These are phyloP conservation scores for Trichocladium uniseriatum DNA, from an alignment of 495 filamentous ascomycete genomes.

Conservation along the genomic window DNA sequence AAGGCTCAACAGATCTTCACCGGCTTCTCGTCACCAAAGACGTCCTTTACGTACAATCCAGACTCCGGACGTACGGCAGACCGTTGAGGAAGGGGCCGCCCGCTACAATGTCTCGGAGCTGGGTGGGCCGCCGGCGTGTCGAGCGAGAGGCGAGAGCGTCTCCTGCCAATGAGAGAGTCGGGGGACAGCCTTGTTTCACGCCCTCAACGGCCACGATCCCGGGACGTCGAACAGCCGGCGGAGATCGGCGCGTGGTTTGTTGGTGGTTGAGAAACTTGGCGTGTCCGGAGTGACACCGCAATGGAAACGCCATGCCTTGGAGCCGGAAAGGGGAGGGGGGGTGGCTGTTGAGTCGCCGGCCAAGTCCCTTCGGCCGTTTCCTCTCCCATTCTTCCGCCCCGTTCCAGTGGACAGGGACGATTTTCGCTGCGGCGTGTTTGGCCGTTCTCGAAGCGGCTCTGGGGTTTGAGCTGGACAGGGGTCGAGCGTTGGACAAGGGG, in stretches of 20 bases:
- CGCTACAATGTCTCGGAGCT: constrained; percentile 3
- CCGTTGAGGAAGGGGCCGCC: neutral
- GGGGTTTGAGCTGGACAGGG: constrained; percentile 30
- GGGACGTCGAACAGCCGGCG: neutral
- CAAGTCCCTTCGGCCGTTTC: neutral
- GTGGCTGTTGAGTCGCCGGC: neutral
- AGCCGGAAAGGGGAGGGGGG: neutral
- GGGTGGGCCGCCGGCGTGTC: neutral
- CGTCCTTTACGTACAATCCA: no score
- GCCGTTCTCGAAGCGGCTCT: constrained; percentile 17
- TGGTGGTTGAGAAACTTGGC: neutral
- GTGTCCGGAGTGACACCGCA: neutral
- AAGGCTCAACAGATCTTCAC: neutral
- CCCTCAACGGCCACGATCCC: no score
- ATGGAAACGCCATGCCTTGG: neutral
- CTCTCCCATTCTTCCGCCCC: neutral
- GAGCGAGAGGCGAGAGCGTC: neutral
- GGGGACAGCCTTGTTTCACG: neutral
- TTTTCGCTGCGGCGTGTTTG: constrained; percentile 10
- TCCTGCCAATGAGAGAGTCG: neutral
- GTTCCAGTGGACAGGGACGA: neutral
- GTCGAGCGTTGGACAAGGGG: constrained; percentile 4
- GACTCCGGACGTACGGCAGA: neutral
- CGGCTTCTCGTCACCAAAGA: neutral
- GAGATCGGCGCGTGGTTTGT: neutral